Evolutionary conservation across 2,329 filamentous ascomycete genomes (phyloP), one percentile per base, ranked within the genome.

Genomic region (Penicillium sp.): DNA sequence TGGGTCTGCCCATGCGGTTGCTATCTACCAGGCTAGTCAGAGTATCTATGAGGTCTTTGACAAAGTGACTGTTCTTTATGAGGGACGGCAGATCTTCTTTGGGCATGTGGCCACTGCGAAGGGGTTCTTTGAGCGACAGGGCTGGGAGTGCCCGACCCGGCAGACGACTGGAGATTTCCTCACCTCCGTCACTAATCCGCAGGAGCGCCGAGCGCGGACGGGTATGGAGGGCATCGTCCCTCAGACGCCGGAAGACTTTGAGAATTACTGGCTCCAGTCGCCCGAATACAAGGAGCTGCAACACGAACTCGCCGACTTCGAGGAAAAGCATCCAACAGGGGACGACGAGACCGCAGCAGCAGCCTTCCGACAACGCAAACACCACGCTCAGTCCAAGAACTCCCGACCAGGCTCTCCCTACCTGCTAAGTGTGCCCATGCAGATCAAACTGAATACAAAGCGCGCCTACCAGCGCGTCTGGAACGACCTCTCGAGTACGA

Each of bases 381-480:
- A 67, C 52, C 66, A 73, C 38, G 69, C 75, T 17, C 78, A 81
- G 60, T 73, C 79, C 17, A 76, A 77, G 49, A 65, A 72, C 44
- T 76, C 76, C 52, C 88, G 91, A 1, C 75, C 83, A 48, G 86
- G 86, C 74, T 95, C 91, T 0, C 92, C 93, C 0, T 97, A 90
- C 75, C 95, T 92, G 1, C 82, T 97, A 30, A 58, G 93, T 89
- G 0, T 93, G 87, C 71, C 60, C 55, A 31, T 89, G 78, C 93
- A 97, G 75, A 79, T 96, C 66, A 76, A 85, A 64, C 86, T 97
- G 11, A 96, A 92, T 73, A 82, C 95, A 23, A 89, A 87, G 82
- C 89, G 93, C 70, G 92, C 91, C 8, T 95, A 89, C 79, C 86
- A 87, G 71, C 86, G 93, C 49, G 82, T 96, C 9, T 83, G 81